These are phyloP conservation scores for Austroboletus festivus DNA, from an alignment of 768 basidiomycete species.

Conservation along the genomic window DNA sequence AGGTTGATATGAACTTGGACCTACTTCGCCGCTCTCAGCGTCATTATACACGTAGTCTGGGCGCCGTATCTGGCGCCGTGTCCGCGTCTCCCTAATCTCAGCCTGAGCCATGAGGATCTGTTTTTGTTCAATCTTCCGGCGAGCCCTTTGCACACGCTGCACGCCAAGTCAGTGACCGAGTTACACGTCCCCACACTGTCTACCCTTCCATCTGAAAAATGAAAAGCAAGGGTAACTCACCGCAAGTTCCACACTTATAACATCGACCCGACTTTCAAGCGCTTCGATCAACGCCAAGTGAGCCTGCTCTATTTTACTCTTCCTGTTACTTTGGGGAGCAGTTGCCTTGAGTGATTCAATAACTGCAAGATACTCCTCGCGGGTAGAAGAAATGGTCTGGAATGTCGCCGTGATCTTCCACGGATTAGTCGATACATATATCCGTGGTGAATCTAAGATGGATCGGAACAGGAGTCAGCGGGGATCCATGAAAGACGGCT, in stretches of 20 bases:
- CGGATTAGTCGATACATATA: conserved; percentile 84
- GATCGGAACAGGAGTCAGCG: conserved; percentile 32
- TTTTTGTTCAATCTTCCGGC: conserved; percentile 68
- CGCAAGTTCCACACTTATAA: conserved; percentile 64
- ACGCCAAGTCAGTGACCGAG: conserved; percentile 23
- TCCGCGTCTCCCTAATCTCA: conserved; percentile 76
- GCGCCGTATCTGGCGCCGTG: conserved; percentile 65
- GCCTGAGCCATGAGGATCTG: conserved; percentile 66
- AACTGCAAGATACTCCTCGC: conserved; percentile 66
- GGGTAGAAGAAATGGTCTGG: conserved; percentile 64
- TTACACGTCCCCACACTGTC: conserved; percentile 11
- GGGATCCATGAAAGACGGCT: conserved; percentile 33
- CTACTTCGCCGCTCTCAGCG: conserved; percentile 59
- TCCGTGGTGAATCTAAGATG: conserved; percentile 74
- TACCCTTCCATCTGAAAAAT: conserved; percentile 10
- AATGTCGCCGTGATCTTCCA: conserved; percentile 86
- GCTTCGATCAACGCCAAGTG: conserved; percentile 60
- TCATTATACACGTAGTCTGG: conserved; percentile 82
- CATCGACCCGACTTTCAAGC: conserved; percentile 62
- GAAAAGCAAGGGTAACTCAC: conserved; percentile 46
- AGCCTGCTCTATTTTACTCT: conserved; percentile 55
- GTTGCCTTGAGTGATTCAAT: conserved; percentile 58
- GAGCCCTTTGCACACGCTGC: conserved; percentile 69
- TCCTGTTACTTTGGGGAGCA: conserved; percentile 45
- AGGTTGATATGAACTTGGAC: conserved; percentile 19